Evolutionary conservation across 2,329 filamentous ascomycete species (phyloP).

Genomic region (Aspergillus texensis): DNA sequence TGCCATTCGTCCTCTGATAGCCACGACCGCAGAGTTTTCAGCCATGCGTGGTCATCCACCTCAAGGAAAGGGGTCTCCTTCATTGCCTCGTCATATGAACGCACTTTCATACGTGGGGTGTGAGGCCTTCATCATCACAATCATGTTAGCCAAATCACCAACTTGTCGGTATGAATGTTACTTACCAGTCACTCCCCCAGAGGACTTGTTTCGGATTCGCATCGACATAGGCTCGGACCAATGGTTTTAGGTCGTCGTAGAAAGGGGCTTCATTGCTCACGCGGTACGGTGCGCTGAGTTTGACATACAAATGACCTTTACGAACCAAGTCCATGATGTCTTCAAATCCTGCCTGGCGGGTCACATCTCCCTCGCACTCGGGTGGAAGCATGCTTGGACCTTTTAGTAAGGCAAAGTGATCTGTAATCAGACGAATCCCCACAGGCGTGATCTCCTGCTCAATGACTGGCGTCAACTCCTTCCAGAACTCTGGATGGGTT

Average conservation of each 20-base stretch:
- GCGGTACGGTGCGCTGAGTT: constrained; percentile 44
- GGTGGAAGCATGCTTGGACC: constrained; percentile 34
- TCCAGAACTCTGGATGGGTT: constrained; percentile 33
- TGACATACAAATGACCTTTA: constrained; percentile 38
- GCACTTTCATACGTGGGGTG: constrained; percentile 42
- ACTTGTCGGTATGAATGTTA: no score
- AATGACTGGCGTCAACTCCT: constrained; percentile 27
- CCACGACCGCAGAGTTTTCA: constrained; percentile 29
- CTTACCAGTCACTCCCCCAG: constrained; percentile 44
- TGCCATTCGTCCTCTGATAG: constrained; percentile 28
- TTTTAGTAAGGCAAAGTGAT: constrained; percentile 44
- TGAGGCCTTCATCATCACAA: constrained; percentile 32
- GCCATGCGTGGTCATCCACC: constrained; percentile 32
- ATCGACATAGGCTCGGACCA: constrained; percentile 11
- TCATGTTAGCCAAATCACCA: background rate
- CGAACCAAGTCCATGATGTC: constrained; percentile 35
- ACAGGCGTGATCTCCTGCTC: constrained; percentile 20
- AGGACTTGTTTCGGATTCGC: constrained; percentile 24
- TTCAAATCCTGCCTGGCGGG: constrained; percentile 32
- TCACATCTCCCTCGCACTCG: constrained; percentile 25
- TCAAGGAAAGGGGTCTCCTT: constrained; percentile 32
- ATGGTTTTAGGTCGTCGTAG: constrained; percentile 34
- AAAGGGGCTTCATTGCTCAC: constrained; percentile 32
- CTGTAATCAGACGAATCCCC: constrained; percentile 36
- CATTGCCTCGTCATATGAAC: constrained; percentile 36